phyloP scores from a whole-genome alignment of 1,284 basidiomycete species.

The Sanghuangporus sanghuang region DNA sequence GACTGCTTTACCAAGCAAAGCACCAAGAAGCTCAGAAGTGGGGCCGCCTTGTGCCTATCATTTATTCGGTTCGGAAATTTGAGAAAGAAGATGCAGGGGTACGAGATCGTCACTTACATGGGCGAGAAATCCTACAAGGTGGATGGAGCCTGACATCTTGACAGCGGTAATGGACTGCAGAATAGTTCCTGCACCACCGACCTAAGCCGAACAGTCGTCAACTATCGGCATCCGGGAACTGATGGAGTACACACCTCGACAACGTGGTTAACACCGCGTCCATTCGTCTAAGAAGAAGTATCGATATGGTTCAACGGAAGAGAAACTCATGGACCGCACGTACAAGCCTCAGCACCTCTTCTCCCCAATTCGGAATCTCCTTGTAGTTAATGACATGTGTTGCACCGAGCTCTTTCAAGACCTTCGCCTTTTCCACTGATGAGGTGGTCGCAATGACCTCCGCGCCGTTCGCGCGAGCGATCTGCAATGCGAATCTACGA shows the following conservation, averaged over 20 bases:
- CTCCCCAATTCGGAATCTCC: constrained; percentile 47
- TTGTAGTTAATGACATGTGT: constrained; percentile 56
- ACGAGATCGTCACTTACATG: constrained; percentile 23
- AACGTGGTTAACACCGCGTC: constrained; percentile 51
- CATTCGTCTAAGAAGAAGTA: constrained; percentile 32
- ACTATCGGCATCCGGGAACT: background rate
- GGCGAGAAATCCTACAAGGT: constrained; percentile 45
- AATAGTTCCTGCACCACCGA: constrained; percentile 50
- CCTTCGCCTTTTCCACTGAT: constrained; percentile 52
- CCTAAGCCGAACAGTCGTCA: constrained; percentile 22
- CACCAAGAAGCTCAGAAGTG: constrained; percentile 9
- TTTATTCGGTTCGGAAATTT: background rate
- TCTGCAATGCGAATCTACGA: constrained; percentile 42
- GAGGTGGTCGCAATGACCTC: constrained; percentile 56
- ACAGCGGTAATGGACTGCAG: constrained; percentile 38
- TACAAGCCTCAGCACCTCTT: constrained; percentile 41
- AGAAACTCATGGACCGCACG: background rate
- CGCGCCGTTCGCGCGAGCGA: constrained; percentile 53
- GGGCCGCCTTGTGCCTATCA: constrained; percentile 16
- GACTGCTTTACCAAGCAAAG: constrained; percentile 20
- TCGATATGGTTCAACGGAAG: background rate
- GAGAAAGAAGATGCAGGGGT: background rate
- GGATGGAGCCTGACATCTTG: constrained; percentile 40
- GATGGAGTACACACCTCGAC: constrained; percentile 37
- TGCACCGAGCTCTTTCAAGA: constrained; percentile 42